Percentiles rank a stretch among this genome's conserved stretches.
phyloP scores from a whole-genome alignment of 176 grass and related monocot species.

The Musa beccarii region DNA sequence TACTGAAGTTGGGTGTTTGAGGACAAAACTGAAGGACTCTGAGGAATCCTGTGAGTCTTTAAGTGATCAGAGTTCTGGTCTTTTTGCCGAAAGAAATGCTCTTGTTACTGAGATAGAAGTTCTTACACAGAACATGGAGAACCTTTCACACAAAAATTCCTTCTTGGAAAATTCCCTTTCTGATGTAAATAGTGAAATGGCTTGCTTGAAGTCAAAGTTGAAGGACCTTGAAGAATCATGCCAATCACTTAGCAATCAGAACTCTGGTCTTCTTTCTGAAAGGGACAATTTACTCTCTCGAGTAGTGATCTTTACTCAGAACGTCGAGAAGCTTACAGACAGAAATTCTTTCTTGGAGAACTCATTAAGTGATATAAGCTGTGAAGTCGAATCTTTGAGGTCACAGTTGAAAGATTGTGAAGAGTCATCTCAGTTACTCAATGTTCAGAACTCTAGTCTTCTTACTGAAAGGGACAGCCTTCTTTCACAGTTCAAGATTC shows the following conservation, averaged over 20 bases:
- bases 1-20: slow-evolving; percentile 45
- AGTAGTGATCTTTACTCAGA: not conserved
- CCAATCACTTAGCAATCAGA: slow-evolving; percentile 23
- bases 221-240: slow-evolving; percentile 25
- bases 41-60: slow-evolving; percentile 30
- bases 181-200: slow-evolving; percentile 39
- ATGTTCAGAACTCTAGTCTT: slow-evolving; percentile 1
- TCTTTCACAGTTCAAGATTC: not conserved
- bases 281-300: slow-evolving; percentile 12
- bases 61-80: slow-evolving; percentile 32
- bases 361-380: slow-evolving; percentile 39
- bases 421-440: not conserved
- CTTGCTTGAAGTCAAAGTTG: slow-evolving; percentile 29
- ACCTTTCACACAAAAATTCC: slow-evolving; percentile 53
- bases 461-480: not conserved
- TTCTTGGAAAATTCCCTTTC: slow-evolving; percentile 38
- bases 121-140: slow-evolving; percentile 32
- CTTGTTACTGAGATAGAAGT: slow-evolving; percentile 49
- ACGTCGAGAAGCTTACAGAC: slow-evolving; percentile 58
- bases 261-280: slow-evolving; percentile 25
- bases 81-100: slow-evolving; percentile 50
- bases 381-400: not conserved
- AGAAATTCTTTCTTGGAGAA: slow-evolving; percentile 65
- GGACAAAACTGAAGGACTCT: not conserved
- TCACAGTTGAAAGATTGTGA: not conserved